Conservation (phyloP, 78 protist species). For the Planoprotostelium fungivorum region DNA sequence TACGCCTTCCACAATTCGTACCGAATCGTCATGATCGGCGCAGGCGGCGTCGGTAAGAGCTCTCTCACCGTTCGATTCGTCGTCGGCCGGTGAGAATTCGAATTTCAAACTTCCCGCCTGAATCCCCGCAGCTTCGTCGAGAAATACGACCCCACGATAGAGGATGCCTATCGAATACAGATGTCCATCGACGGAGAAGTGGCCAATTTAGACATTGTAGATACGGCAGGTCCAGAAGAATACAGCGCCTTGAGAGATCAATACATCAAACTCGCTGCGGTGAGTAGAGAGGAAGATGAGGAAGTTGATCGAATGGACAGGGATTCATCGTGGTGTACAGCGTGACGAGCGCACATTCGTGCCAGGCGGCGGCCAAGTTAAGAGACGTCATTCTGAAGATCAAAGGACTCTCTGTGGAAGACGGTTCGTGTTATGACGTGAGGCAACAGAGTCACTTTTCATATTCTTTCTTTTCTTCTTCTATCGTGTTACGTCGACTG, state of each 20-base stretch:
- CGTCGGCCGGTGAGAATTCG: background rate
- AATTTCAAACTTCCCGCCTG: background rate
- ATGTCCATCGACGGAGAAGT: background rate
- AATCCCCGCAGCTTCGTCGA: background rate
- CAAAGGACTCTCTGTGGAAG: background rate
- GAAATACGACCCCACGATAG: background rate
- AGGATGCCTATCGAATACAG: background rate
- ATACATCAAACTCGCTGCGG: background rate
- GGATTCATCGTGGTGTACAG: background rate
- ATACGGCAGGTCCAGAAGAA: conserved; percentile 91
- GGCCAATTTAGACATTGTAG: conserved; percentile 69
- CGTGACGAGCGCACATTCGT: background rate
- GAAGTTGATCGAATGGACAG: background rate
- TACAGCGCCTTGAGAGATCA: conserved; percentile 74
- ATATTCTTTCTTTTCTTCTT: conserved; percentile 79
- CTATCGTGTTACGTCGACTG: conserved; percentile 70
- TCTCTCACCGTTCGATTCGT: conserved; percentile 53
- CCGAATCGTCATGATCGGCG: conserved; percentile 52
- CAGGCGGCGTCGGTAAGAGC: conserved; percentile 73
- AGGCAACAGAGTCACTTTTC: too few relatives aligned
- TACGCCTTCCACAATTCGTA: background rate
- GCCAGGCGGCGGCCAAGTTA: conserved; percentile 7
- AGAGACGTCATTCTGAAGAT: background rate
- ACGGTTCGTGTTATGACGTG: conserved; percentile 69
- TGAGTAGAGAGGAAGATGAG: background rate